Evolutionary conservation across 1,284 basidiomycete species (phyloP).

Genomic region (Uromyces viciae-fabae): DNA sequence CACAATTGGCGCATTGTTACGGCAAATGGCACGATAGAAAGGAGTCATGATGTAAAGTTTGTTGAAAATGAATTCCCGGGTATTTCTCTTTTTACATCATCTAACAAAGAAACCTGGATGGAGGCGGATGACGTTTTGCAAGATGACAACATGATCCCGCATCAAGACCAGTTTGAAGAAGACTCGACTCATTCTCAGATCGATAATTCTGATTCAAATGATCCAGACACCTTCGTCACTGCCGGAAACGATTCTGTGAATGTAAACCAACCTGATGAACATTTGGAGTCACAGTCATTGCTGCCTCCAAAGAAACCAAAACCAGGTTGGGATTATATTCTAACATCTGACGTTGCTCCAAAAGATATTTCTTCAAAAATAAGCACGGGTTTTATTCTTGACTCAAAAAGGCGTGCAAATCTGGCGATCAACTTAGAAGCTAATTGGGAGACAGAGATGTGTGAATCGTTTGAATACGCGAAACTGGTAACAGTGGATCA

Average conservation of each 20-base stretch:
- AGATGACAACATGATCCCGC: background rate
- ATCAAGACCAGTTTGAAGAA: background rate
- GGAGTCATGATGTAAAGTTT: background rate
- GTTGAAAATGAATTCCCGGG: slow-evolving; percentile 2
- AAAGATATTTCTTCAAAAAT: background rate
- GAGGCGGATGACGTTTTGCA: background rate
- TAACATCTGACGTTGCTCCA: background rate
- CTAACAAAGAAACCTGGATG: background rate
- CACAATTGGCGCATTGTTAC: background rate
- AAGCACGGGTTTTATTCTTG: background rate
- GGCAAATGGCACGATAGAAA: background rate
- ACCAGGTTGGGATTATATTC: background rate
- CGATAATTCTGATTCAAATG: too few species aligned
- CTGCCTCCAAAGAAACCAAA: background rate
- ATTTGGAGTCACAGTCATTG: background rate
- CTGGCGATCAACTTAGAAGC: background rate
- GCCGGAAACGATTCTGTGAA: too few species aligned
- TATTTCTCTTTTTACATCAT: background rate
- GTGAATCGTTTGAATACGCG: too few species aligned
- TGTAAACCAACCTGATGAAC: too few species aligned
- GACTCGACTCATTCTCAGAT: too few species aligned
- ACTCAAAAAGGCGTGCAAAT: background rate
- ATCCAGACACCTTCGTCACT: too few species aligned
- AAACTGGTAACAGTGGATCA: too few species aligned
- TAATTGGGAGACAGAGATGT: too few species aligned